These are phyloP conservation scores for Penicillium maclennaniae DNA, from an alignment of 495 filamentous ascomycete species.

Conservation along the genomic window DNA sequence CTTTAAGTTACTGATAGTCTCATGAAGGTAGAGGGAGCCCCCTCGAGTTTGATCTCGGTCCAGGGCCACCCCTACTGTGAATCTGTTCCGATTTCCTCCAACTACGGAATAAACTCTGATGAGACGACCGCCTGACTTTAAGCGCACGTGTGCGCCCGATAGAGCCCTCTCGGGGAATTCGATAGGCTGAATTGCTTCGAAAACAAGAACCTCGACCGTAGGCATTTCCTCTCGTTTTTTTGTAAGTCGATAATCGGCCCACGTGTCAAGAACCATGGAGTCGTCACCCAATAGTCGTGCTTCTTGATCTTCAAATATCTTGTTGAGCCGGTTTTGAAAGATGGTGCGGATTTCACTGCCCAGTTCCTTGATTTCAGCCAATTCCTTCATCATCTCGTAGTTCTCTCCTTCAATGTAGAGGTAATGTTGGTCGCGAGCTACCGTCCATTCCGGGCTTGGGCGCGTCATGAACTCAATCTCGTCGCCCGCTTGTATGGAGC, in stretches of 20 bases:
- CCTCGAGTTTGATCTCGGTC: constrained; percentile 4
- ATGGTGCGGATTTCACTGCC: constrained; percentile 2
- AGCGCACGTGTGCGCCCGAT: constrained; percentile 2
- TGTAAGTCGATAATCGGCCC: constrained; percentile 4
- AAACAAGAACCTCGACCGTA: not conserved
- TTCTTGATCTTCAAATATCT: constrained; percentile 4
- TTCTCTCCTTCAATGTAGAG: constrained; percentile 7
- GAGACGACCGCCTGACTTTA: constrained; percentile 3
- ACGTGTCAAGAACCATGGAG: constrained; percentile 1
- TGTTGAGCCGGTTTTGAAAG: constrained; percentile 4
- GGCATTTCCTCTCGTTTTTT: not conserved
- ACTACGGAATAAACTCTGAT: constrained; percentile 12
- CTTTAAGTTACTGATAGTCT: not conserved
- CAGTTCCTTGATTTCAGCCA: not conserved
- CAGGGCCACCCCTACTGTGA: constrained; percentile 11
- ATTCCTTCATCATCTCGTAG: constrained; percentile 1
- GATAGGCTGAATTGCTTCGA: constrained; percentile 1
- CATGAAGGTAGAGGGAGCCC: constrained; percentile 8
- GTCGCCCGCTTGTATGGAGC: constrained; percentile 3
- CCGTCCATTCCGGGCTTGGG: constrained; percentile 2
- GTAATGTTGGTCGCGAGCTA: constrained; percentile 8
- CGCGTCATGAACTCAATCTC: constrained; percentile 5
- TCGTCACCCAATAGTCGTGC: constrained; percentile 1
- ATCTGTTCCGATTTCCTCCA: constrained; percentile 1
- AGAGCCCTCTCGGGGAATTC: not conserved